Evolutionary conservation across 176 grass and related monocot species (phyloP).

Genomic region (Musa beccarii): DNA sequence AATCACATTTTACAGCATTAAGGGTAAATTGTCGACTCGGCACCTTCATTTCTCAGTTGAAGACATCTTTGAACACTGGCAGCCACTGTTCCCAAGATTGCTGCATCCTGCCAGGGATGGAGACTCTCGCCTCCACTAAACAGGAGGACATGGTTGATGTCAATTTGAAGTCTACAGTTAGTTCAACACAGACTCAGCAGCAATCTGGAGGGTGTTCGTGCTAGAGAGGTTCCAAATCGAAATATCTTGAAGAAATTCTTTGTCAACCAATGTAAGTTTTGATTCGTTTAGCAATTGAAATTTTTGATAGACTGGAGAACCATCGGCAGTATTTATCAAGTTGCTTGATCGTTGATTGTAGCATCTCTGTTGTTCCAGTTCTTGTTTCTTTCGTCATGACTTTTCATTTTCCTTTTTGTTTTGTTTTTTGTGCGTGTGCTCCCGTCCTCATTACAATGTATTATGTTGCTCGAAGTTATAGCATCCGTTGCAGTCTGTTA

Average conservation of each 20-base stretch:
- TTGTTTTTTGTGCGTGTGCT: no score
- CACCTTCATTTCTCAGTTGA: not conserved
- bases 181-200: conserved; percentile 25
- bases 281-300: no score
- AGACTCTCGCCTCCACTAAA: conserved; percentile 31
- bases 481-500: no score
- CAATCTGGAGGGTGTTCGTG: conserved; percentile 52
- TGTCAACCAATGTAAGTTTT: not conserved
- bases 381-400: no score
- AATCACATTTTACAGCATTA: not conserved
- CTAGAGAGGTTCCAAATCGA: conserved; percentile 14
- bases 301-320: no score
- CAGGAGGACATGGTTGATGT: conserved; percentile 83
- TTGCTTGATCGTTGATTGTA: no score
- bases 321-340: no score
- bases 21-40: not conserved
- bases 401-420: no score
- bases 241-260: not conserved
- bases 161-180: conserved; percentile 43
- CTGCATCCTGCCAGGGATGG: conserved; percentile 65
- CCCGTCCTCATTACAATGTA: no score
- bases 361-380: no score
- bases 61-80: not conserved
- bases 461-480: no score
- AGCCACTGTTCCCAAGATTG: conserved; percentile 77